Percentiles rank a stretch among this genome's conserved stretches.
phyloP scores from a whole-genome alignment of 108 stramenopile species.

The Skeletonema costatum region DNA sequence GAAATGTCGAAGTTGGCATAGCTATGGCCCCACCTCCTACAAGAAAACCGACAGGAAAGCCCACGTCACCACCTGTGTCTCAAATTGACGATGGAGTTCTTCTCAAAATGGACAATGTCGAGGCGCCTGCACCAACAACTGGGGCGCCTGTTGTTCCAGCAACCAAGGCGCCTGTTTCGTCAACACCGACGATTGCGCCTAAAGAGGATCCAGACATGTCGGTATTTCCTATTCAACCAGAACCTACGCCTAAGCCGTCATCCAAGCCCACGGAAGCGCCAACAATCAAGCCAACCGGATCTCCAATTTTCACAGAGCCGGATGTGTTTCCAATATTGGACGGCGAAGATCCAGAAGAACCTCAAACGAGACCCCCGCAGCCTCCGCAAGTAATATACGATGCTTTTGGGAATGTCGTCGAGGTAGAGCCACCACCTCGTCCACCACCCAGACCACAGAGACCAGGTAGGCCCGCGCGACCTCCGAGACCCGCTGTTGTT shows the following conservation, averaged over 20 bases:
- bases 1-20: slow-evolving; percentile 18
- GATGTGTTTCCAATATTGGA: not conserved
- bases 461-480: not conserved
- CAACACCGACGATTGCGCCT: not conserved
- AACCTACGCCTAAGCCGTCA: not conserved
- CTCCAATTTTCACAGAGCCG: not conserved
- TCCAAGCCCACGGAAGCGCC: not conserved
- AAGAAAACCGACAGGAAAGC: not conserved
- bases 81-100: not conserved
- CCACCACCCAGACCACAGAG: not conserved
- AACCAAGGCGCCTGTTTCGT: not conserved
- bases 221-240: not conserved
- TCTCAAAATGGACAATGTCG: not conserved
- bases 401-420: slow-evolving; percentile 4
- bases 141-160: not conserved
- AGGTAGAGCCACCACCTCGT: not conserved
- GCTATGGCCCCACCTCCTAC: not conserved
- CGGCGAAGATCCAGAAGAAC: not conserved
- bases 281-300: not conserved
- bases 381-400: not conserved
- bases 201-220: not conserved
- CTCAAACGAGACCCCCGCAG: not conserved
- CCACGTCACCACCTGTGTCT: not conserved
- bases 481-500: not conserved
- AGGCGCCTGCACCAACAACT: not conserved